A percentile compares a stretch with the other conserved stretches of the same genome.
These are phyloP conservation scores for Chaetomiaceae sp. DNA, from an alignment of 2,329 filamentous ascomycete species.

Conservation along the genomic window DNA sequence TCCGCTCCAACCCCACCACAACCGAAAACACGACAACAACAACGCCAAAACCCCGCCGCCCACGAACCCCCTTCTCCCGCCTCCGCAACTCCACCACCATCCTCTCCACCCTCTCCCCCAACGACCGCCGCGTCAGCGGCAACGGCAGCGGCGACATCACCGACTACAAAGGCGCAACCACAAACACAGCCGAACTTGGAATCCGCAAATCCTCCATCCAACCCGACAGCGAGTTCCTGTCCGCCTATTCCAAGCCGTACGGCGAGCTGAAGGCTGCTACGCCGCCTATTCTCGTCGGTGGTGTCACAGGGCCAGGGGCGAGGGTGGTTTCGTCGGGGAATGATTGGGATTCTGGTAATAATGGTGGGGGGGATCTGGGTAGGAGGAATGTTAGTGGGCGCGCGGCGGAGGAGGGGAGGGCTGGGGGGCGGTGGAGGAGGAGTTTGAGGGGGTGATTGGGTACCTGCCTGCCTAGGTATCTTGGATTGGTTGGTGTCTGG, in stretches of 20 bases:
- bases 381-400: slow-evolving; percentile 67
- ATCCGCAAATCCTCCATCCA: slow-evolving; percentile 38
- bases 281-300: slow-evolving; percentile 49
- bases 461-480: no score
- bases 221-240: slow-evolving; percentile 34
- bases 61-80: slow-evolving; percentile 31
- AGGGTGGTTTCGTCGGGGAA: slow-evolving; percentile 55
- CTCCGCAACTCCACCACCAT: slow-evolving; percentile 30
- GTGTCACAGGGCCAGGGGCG: background rate
- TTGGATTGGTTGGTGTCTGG: no score
- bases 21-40: slow-evolving; percentile 15
- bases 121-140: slow-evolving; percentile 39
- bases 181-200: no score
- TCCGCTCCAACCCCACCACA: slow-evolving; percentile 45
- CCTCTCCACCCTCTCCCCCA: slow-evolving; percentile 43
- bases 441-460: background rate
- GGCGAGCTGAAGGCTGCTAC: slow-evolving; percentile 51
- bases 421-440: slow-evolving; percentile 27
- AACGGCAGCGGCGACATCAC: slow-evolving; percentile 45
- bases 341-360: no score
- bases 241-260: slow-evolving; percentile 54
- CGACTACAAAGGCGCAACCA: slow-evolving; percentile 27
- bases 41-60: slow-evolving; percentile 21
- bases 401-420: slow-evolving; percentile 65
- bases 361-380: slow-evolving; percentile 30